phyloP scores from a whole-genome alignment of 2,329 filamentous ascomycete genomes.

The Torrubiella hemipterigena region DNA sequence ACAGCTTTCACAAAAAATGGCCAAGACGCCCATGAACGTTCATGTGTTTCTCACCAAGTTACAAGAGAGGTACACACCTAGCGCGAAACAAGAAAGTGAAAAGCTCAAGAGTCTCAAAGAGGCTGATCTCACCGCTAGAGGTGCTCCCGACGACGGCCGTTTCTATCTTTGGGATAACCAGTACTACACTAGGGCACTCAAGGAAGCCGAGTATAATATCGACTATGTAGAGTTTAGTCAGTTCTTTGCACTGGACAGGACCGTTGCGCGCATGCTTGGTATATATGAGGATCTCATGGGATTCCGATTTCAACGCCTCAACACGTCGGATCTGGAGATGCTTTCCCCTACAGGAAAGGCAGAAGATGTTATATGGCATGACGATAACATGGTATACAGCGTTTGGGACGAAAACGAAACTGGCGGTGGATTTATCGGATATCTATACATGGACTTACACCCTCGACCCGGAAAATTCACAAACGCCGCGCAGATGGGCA shows the following conservation, averaged over 20 bases:
- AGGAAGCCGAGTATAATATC: constrained; percentile 69
- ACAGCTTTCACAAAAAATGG: constrained; percentile 75
- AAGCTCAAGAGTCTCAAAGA: constrained; percentile 66
- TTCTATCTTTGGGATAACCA: constrained; percentile 78
- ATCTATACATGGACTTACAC: constrained; percentile 72
- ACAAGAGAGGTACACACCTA: constrained; percentile 51
- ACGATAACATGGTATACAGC: constrained; percentile 70
- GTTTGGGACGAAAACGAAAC: constrained; percentile 70
- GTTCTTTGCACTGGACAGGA: constrained; percentile 68
- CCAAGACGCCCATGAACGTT: constrained; percentile 61
- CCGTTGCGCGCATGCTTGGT: constrained; percentile 64
- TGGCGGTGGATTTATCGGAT: constrained; percentile 64
- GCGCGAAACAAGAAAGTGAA: constrained; percentile 57
- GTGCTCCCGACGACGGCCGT: constrained; percentile 44
- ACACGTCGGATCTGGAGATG: constrained; percentile 49
- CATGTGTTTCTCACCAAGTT: constrained; percentile 63
- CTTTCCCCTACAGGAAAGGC: constrained; percentile 56
- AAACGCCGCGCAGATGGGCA: constrained; percentile 74
- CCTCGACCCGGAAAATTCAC: constrained; percentile 74
- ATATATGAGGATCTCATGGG: constrained; percentile 80
- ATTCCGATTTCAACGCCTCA: constrained; percentile 63
- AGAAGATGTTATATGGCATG: constrained; percentile 67
- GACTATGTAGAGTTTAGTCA: constrained; percentile 71
- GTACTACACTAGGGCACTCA: constrained; percentile 69
- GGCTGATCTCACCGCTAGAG: constrained; percentile 48